Evolutionary conservation across 1,284 basidiomycete genomes (phyloP).

Genomic region (Cryptococcus floricola): DNA sequence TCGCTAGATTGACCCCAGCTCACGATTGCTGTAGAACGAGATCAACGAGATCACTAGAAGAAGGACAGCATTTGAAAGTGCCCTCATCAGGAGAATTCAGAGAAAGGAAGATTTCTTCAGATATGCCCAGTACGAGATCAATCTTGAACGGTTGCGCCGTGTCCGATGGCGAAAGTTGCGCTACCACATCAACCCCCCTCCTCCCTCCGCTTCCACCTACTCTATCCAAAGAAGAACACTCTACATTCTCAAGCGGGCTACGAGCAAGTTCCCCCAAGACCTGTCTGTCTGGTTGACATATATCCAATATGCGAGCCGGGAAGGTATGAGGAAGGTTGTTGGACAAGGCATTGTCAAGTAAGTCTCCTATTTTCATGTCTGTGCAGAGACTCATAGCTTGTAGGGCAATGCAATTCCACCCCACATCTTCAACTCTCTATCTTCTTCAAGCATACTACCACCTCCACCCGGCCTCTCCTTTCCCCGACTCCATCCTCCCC

Average conservation of each 20-base stretch:
- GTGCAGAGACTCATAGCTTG: neutral
- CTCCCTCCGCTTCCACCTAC: constrained; percentile 71
- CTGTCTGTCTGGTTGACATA: constrained; percentile 85
- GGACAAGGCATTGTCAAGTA: constrained; percentile 65
- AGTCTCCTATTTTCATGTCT: constrained; percentile 16
- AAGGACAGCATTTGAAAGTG: constrained; percentile 76
- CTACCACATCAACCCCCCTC: constrained; percentile 52
- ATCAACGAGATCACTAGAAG: constrained; percentile 80
- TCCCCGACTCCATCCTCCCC: constrained; percentile 51
- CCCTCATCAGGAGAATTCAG: constrained; percentile 74
- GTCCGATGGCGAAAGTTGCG: constrained; percentile 70
- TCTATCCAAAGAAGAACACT: constrained; percentile 76
- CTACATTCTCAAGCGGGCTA: constrained; percentile 84
- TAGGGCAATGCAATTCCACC: constrained; percentile 82
- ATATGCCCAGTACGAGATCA: constrained; percentile 90
- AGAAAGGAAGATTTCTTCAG: constrained; percentile 85
- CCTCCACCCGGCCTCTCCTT: constrained; percentile 64
- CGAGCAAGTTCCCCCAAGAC: constrained; percentile 83
- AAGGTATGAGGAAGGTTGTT: constrained; percentile 74
- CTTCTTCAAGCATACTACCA: constrained; percentile 83
- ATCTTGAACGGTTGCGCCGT: constrained; percentile 71
- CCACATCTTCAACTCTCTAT: constrained; percentile 73
- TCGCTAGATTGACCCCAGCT: neutral
- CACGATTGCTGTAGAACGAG: constrained; percentile 57
- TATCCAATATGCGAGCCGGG: constrained; percentile 73